Evolutionary conservation across 352 stramenopile genomes (phyloP).

Genomic region (Pythium sukuiense): DNA sequence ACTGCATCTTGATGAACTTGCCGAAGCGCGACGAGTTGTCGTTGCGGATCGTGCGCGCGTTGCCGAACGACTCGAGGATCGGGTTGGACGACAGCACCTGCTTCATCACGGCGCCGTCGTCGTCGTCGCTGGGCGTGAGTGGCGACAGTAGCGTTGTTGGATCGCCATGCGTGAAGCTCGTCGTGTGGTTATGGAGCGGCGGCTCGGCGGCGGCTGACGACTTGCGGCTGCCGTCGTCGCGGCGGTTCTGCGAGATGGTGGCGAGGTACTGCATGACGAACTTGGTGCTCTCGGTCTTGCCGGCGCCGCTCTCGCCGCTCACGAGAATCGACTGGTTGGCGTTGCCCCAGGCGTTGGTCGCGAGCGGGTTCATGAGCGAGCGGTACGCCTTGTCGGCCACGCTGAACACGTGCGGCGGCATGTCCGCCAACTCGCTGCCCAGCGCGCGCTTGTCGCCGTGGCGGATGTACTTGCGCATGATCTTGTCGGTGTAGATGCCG

Average conservation of each 20-base stretch:
- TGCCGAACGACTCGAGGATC: conserved; percentile 99
- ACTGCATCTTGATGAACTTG: conserved; percentile 98
- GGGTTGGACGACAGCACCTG: conserved; percentile 97
- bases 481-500: conserved; percentile 85
- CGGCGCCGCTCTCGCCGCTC: conserved; percentile 91
- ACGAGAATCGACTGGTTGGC: conserved; percentile 93
- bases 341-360: conserved; percentile 31
- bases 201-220: conserved; percentile 3
- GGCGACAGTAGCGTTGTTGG: conserved; percentile 11
- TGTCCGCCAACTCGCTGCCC: conserved; percentile 62
- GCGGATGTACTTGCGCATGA: conserved; percentile 86
- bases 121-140: conserved; percentile 30
- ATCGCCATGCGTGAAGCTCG: conserved; percentile 16
- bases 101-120: conserved; percentile 83
- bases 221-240: conserved; percentile 12
- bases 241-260: conserved; percentile 73
- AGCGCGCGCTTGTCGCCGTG: conserved; percentile 73
- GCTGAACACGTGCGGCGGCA: conserved; percentile 91
- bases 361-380: conserved; percentile 65
- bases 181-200: not conserved
- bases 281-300: conserved; percentile 98
- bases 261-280: conserved; percentile 95
- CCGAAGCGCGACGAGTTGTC: conserved; percentile 97
- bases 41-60: conserved; percentile 96
- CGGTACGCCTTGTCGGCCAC: conserved; percentile 90